Base-by-base conservation (phyloP, 805 yeast genomes). In the Middelhovenomyces tepae region DNA sequence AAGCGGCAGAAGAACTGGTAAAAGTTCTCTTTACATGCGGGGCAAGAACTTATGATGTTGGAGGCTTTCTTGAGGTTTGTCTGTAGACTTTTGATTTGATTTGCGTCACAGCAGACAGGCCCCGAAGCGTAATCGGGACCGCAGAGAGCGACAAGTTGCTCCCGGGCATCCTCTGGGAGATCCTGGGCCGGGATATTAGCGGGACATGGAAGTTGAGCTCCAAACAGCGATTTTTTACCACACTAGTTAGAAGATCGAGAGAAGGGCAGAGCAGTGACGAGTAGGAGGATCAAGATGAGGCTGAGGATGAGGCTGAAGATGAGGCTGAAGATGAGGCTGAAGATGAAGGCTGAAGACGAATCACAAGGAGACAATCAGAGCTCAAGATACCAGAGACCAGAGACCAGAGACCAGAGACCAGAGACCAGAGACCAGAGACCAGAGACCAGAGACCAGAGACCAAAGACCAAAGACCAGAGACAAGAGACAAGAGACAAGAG, bases 11-110 rank as follows among this genome's bases (percentile, higher is more conserved):
- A 85, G 44, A 87, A 64, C 47, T 79, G 81, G 48, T 73, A 73
- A 56, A 89, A 89, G 62, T 89, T 89, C 55, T 74, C 75, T 37
- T 71, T 65, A 54, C 98, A 89, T 0, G 98, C 97, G 2, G 96
- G 96, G 55, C 98, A 81, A 2, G 94, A 79, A 3, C 94, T 78
- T 31, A 87, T 78, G 37, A 84, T 54, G 1, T 83, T 74, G 42
- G 79, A 93, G 15, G 83, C 94, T 45, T 78, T 81, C 59, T 75
- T 71, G 36, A 81, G 54, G 46, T 77, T 78, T 22, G 65, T 59
- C 44, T 69, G 69, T 31, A 89, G 60, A 24, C 64, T 62, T 0
- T 51, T 43, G 16, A 60, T 39, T 50, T 87, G 96, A 11, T 61
- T 72, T 15, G 57, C 44, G 6, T 81, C 69, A 51, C 97, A 89